These are phyloP conservation scores for maize (Zea mays) DNA, from an alignment of 176 grass and related monocot genomes.

Conservation along the genomic window Zm-B73-REFERENCE-NAM-5.0 NC_050101.1:169684501-169685000, in stretches of 20 bases:
- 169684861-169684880: slow-evolving; percentile 52
- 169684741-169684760: not conserved
- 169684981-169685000: slow-evolving; percentile 28
- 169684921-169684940: slow-evolving; percentile 98
- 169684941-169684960: slow-evolving; percentile 93
- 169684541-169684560: not conserved
- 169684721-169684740: not conserved
- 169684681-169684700: slow-evolving; percentile 22
- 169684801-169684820: slow-evolving; percentile 24
- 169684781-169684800: slow-evolving; percentile 5
- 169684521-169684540: too few species aligned
- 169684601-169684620: not conserved
- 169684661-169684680: slow-evolving; percentile 2
- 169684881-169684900: slow-evolving; percentile 98
- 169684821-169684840: slow-evolving; percentile 14
- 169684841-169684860: slow-evolving; percentile 25
- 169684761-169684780: slow-evolving; percentile 7
- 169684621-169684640: not conserved
- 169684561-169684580: not conserved
- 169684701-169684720: slow-evolving; percentile 7
- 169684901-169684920: slow-evolving; percentile 96
- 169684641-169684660: slow-evolving; percentile 14
- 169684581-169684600: not conserved
- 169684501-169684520: not conserved
- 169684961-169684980: slow-evolving; percentile 88